Percentiles rank a stretch among this genome's conserved stretches.
These are phyloP conservation scores for Drechslerella dactyloides DNA, from an alignment of 2,329 filamentous ascomycete genomes.

Conservation along the genomic window DNA sequence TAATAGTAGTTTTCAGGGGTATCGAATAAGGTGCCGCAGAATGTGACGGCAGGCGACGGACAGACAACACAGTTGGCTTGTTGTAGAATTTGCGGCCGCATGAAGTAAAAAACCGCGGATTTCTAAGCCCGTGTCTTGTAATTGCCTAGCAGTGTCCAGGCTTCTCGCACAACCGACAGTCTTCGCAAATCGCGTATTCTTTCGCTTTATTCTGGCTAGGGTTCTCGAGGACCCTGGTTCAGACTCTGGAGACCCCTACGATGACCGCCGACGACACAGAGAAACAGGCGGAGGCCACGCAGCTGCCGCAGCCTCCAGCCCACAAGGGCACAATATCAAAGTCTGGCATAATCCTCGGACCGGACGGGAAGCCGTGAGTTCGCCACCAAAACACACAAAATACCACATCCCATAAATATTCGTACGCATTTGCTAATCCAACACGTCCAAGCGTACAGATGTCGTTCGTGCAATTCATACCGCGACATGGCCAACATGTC, in stretches of 20 bases:
- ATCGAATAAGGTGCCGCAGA: too few relatives aligned
- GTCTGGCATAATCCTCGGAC: constrained; percentile 72
- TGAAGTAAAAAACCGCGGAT: constrained; percentile 20
- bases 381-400: constrained; percentile 29
- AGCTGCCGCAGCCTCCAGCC: constrained; percentile 28
- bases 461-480: constrained; percentile 72
- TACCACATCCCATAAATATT: constrained; percentile 45
- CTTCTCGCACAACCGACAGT: too few relatives aligned
- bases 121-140: constrained; percentile 24
- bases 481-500: constrained; percentile 68
- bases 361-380: constrained; percentile 82
- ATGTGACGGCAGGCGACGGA: background rate
- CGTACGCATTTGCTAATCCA: background rate
- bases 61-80: constrained; percentile 32
- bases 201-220: background rate
- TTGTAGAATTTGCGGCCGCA: constrained; percentile 29
- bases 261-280: constrained; percentile 25
- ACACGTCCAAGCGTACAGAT: constrained; percentile 61
- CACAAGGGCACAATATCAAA: constrained; percentile 60
- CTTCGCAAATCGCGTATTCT: background rate
- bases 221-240: background rate
- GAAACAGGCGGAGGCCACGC: constrained; percentile 6
- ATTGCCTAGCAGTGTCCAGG: background rate
- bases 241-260: background rate
- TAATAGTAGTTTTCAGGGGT: too few relatives aligned